A percentile compares a stretch with the other conserved stretches of the same genome.
Evolutionary conservation across 2,329 filamentous ascomycete species (phyloP).

Genomic region (Pseudopithomyces chartarum): DNA sequence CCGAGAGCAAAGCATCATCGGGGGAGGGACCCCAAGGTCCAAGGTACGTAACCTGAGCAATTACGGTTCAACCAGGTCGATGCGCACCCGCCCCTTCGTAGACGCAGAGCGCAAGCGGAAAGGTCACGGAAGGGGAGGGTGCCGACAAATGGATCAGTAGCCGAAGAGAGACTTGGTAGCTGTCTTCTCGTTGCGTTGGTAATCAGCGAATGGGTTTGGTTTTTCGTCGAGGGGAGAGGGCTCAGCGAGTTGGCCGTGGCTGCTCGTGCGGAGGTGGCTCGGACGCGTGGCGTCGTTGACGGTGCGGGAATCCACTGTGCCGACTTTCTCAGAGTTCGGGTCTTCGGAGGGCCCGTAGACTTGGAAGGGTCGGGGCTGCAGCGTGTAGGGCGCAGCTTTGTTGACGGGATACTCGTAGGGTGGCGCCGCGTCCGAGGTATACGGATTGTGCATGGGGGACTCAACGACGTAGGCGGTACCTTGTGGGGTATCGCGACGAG

Average conservation of each 20-base stretch:
- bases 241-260: constrained; percentile 50
- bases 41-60: constrained; percentile 50
- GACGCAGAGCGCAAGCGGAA: constrained; percentile 51
- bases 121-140: constrained; percentile 51
- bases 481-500: constrained; percentile 66
- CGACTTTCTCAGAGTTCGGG: constrained; percentile 49
- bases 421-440: constrained; percentile 42
- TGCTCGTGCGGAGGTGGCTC: constrained; percentile 51
- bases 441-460: constrained; percentile 26
- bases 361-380: constrained; percentile 50
- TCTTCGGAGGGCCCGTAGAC: constrained; percentile 43
- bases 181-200: constrained; percentile 23
- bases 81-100: constrained; percentile 27
- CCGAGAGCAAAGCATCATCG: constrained; percentile 44
- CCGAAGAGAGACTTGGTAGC: constrained; percentile 51
- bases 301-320: constrained; percentile 48
- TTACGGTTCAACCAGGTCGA: constrained; percentile 48
- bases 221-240: constrained; percentile 49
- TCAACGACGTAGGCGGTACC: constrained; percentile 50
- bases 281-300: constrained; percentile 51
- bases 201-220: constrained; percentile 39
- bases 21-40: constrained; percentile 42
- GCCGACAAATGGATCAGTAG: constrained; percentile 39
- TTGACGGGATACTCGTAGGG: constrained; percentile 51
- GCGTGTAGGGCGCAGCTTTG: constrained; percentile 53